Evolutionary conservation across 148 eudicot genomes (phyloP).

Genomic region (Fagopyrum homotropicum): DNA sequence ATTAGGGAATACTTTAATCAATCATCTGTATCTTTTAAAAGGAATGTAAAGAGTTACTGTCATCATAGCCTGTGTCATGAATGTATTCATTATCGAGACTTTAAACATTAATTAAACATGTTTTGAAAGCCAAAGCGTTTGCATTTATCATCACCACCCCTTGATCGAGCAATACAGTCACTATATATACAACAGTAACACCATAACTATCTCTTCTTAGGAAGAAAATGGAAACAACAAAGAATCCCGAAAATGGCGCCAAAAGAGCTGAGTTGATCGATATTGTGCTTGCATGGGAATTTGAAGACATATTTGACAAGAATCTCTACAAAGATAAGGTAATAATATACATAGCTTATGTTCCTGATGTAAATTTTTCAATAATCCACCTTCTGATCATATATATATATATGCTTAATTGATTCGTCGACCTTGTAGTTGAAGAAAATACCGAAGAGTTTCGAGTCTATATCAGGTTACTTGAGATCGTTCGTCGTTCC

Average conservation of each 20-base stretch:
- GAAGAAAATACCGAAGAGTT: neutral
- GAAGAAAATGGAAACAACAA: neutral
- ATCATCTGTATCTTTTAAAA: neutral
- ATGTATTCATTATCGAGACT: no score
- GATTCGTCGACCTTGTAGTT: constrained; percentile 13
- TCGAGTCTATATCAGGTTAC: neutral
- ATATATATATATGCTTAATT: neutral
- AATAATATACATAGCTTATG: neutral
- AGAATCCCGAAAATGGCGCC: neutral
- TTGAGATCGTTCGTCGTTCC: neutral
- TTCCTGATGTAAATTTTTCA: no score
- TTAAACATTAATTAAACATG: neutral
- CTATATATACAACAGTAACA: neutral
- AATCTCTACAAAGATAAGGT: constrained; percentile 6
- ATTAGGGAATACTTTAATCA: neutral
- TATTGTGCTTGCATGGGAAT: neutral
- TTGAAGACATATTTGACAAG: neutral
- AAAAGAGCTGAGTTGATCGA: neutral
- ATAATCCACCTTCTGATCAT: neutral
- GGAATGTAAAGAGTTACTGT: constrained; percentile 3
- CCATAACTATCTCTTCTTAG: neutral
- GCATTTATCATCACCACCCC: neutral
- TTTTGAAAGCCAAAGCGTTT: neutral
- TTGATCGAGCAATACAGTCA: neutral
- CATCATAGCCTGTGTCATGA: neutral